Evolutionary conservation across 306 rosid genomes (phyloP), one percentile per base, ranked within the genome.

Genomic region (Mimosa bimucronata): DNA sequence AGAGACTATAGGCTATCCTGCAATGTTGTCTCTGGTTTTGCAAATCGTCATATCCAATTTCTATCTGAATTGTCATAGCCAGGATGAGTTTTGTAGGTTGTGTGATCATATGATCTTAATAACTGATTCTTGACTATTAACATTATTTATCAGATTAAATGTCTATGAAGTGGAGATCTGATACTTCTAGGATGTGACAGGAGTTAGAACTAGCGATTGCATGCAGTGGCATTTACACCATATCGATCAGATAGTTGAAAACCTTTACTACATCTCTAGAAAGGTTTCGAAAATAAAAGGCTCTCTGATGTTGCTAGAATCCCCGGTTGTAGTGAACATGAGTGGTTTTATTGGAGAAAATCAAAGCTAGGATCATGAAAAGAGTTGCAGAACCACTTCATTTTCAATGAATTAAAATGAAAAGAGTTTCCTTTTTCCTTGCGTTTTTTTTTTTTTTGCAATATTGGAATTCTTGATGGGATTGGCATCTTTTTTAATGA

Each of bases 331-430:
- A 64, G 94, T 81, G 34, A 87, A 90, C 88, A 83, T 80, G 90
- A 84, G 87, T 71, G 91, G 94, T 61, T 90, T 88, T 83, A 86
- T 88, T 53, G 91, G 90, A 68, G 94, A 90, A 84, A 90, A 88
- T 77, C 65, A 2, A 70, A 86, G 81, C 71, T n/a, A n/a, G n/a
- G n/a, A n/a, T n/a, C n/a, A n/a, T 45, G 74, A 58, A 44, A 28
- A 29, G n/a, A 40, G 64, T 76, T 19, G 72, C n/a, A 41, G 34
- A 68, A 23, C n/a, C 75, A 70, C 71, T 67, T 72, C 65, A 61
- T 34, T 25, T 11, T 10, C 30, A 15, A 16, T 18, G 8, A 7
- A 48, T 45, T 57, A 34, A 8, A 21, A 61, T 65, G 74, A 50
- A 29, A 64, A 29, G 5, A 12, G 11, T 66, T 19, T 66, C 13